A percentile compares a stretch with the other conserved stretches of the same genome.
Conservation (phyloP, 2,329 filamentous ascomycete genomes). For the Sarocladiaceae sp. region DNA sequence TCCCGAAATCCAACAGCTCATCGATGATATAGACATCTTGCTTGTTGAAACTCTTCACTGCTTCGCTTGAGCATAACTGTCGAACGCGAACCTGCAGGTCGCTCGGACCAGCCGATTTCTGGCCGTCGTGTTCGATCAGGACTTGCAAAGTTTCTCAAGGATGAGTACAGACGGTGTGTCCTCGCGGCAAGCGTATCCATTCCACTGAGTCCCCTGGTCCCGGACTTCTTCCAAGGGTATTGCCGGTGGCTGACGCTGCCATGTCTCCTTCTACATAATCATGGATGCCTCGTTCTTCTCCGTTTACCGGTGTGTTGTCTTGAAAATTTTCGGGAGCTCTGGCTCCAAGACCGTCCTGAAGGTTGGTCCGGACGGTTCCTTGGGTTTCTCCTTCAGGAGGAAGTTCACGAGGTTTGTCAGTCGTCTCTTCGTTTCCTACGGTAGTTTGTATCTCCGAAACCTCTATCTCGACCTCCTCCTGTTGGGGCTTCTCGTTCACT, state of each 20-base stretch:
- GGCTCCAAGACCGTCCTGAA: too few species aligned
- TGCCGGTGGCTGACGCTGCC: too few species aligned
- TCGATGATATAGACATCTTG: background rate
- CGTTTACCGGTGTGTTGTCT: too few species aligned
- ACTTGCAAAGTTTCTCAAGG: background rate
- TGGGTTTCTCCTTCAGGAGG: too few species aligned
- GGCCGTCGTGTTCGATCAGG: background rate
- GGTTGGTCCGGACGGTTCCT: too few species aligned
- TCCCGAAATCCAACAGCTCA: background rate
- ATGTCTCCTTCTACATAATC: too few species aligned
- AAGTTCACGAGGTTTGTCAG: too few species aligned
- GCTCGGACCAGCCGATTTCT: background rate
- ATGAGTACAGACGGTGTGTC: background rate
- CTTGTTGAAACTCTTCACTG: background rate
- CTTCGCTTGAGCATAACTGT: background rate
- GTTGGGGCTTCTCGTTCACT: background rate
- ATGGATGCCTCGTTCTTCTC: too few species aligned
- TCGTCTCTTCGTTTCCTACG: background rate
- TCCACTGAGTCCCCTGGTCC: too few species aligned
- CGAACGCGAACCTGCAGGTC: background rate
- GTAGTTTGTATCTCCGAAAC: background rate
- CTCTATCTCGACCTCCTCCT: background rate
- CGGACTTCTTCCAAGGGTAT: too few species aligned
- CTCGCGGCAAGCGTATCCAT: background rate
- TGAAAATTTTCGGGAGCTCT: too few species aligned